Percentiles rank a stretch among this genome's conserved stretches.
Evolutionary conservation across 305 asterid genomes (phyloP).

Genomic region (Salvia sclarea): DNA sequence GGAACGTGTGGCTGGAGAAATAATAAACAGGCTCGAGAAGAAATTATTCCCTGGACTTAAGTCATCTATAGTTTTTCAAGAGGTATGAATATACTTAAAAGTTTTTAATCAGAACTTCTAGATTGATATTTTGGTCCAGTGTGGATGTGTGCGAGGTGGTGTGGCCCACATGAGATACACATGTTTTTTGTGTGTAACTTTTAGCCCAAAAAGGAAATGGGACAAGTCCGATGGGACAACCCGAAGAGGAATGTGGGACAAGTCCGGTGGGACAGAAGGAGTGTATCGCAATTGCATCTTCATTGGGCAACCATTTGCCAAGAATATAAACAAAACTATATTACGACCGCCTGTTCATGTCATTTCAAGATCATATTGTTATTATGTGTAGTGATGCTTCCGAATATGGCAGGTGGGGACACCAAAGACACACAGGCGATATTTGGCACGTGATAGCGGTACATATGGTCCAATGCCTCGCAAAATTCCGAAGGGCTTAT

Average conservation of each 20-base stretch:
- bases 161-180: too few species aligned
- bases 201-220: too few species aligned
- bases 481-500: constrained; percentile 72
- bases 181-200: too few species aligned
- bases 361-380: constrained; percentile 10
- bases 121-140: neutral
- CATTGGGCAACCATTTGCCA: neutral
- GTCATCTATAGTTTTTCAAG: constrained; percentile 74
- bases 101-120: constrained; percentile 13
- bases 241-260: neutral
- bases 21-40: constrained; percentile 81
- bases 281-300: constrained; percentile 15
- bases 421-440: constrained; percentile 92
- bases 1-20: constrained; percentile 74
- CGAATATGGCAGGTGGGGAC: constrained; percentile 80
- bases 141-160: too few species aligned
- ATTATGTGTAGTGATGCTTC: constrained; percentile 17
- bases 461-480: constrained; percentile 98
- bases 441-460: constrained; percentile 96
- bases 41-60: constrained; percentile 85
- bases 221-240: too few species aligned
- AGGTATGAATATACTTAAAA: constrained; percentile 47
- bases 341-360: neutral
- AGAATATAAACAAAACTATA: neutral
- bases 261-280: too few species aligned